These are phyloP conservation scores for Berberis vulgaris DNA, from an alignment of 164 flowering plant species.

Conservation along the genomic window DNA sequence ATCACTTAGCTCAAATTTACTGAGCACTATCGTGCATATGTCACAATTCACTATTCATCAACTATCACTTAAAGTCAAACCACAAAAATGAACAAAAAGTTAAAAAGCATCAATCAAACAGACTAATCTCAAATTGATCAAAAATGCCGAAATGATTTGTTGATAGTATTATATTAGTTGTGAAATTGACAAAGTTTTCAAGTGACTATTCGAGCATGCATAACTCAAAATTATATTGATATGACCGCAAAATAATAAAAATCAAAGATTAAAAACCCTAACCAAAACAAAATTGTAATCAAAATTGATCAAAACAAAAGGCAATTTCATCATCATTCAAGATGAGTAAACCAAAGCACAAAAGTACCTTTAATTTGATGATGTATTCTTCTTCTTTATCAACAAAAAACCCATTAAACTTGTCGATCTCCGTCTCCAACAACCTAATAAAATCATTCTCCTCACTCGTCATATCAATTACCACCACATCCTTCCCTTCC, in stretches of 20 bases:
- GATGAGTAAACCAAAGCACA: neutral
- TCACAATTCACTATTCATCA: neutral
- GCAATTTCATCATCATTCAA: neutral
- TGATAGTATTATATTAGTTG: too few relatives aligned
- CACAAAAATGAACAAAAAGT: too few relatives aligned
- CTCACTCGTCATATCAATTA: slow-evolving; percentile 35
- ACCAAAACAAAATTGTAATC: neutral
- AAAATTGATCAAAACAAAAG: neutral
- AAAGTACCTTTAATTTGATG: slow-evolving; percentile 68
- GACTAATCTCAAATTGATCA: too few relatives aligned
- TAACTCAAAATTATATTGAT: too few relatives aligned
- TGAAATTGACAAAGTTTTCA: too few relatives aligned
- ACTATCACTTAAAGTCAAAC: neutral
- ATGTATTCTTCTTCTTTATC: slow-evolving; percentile 90
- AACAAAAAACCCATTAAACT: slow-evolving; percentile 71
- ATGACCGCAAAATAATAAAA: too few relatives aligned
- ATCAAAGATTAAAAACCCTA: too few relatives aligned
- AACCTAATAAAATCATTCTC: slow-evolving; percentile 57
- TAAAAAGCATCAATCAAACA: too few relatives aligned
- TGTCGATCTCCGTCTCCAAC: slow-evolving; percentile 80
- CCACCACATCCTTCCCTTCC: slow-evolving; percentile 12
- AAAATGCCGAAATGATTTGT: too few relatives aligned
- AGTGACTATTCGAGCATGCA: too few relatives aligned
- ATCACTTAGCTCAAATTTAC: neutral
- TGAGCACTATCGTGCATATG: neutral